Base-by-base conservation (phyloP, 1,139 yeast genomes). In the Yamadazyma triangularis region DNA sequence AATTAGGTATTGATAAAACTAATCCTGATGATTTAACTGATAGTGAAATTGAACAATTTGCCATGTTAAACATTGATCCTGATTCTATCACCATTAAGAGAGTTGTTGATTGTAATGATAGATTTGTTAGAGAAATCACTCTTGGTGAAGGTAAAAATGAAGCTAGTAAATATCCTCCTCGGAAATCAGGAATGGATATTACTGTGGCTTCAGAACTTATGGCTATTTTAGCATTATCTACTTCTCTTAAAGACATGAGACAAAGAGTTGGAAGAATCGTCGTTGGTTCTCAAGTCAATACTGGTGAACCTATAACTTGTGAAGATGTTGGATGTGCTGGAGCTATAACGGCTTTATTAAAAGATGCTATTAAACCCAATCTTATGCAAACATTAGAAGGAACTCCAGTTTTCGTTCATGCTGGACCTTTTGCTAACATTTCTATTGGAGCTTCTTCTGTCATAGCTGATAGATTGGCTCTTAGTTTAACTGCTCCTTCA, bases 341-440 rank as follows among this genome's bases (percentile, higher is more conserved):
- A 50, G 91, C 93, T 26, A 64, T 82, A 40, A 77, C 91, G 31
- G 89, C 91, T 2, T 63, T 83, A 45, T 60, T 83, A 49, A 82
- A 80, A 52, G 91, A 83, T 55, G 86, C 89, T n/a, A 70, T 82
- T 41, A 83, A 82, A 53, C 93, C 93, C 42, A 83, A 81, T 50
- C 64, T 83, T 56, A 83, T 83, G 93, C 93, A 83, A 62, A 78
- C 89, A 25, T 66, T 83, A 48, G 91, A 83, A 59, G 93, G 93
- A 41, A 81, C 89, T 6, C 93, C 91, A 3, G 91, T 82, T 12
- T 73, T 83, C 54, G 87, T 83, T 18, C 93, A 83, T 50, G 91
- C 91, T 21, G 93, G 93, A 39, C 93, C 93, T 32, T 83, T 83
- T 53, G 93, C 93, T 43, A 83, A 83, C 57, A 83, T 83, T 41